Evolutionary conservation across 345 rosid genomes (phyloP), one percentile per base, ranked within the genome.

Genomic region (Hibiscus syriacus): DNA sequence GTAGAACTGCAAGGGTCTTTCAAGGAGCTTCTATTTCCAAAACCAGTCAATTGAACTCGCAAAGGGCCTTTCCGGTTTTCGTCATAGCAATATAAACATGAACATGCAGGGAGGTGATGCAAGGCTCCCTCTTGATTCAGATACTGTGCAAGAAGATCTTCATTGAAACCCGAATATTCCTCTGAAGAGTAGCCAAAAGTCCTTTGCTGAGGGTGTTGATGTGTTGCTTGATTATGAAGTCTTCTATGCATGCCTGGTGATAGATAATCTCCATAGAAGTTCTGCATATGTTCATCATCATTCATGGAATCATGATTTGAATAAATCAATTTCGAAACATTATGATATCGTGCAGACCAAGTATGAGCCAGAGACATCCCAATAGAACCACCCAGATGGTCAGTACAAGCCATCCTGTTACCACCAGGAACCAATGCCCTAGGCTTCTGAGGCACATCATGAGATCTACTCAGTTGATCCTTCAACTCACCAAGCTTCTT

Each of bases 31-130:
- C 65, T 72, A 72, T 73, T 75, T 73, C 34, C 32, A 56, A 69
- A 81, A 55, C 82, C 62, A 68, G 84, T n/a, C 11, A 83, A 76
- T 30, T 79, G 81, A 58, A 73, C 80, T 7, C 84, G 76, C 38
- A 75, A 74, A 23, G 84, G 60, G 72, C 80, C 84, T 69, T 75
- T 74, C 10, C 70, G 80, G 69, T 80, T 78, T 67, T 81, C 81
- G 34, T 79, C 83, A 77, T 72, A 80, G 69, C 92, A 84, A 64
- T 78, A 74, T 74, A 57, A 69, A 76, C 97, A 90, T 45, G 89
- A 85, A 82, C 90, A 90, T 43, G 79, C 71, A 76, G 88, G 81
- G 63, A 73, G 90, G 74, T 83, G 87, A 52, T 54, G 36, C 57
- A 69, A 80, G 69, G 53, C 5, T 67, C 25, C 70, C 23, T 3